These are phyloP conservation scores for Russula griseocarnosa DNA, from an alignment of 768 basidiomycete genomes.

Conservation along the genomic window DNA sequence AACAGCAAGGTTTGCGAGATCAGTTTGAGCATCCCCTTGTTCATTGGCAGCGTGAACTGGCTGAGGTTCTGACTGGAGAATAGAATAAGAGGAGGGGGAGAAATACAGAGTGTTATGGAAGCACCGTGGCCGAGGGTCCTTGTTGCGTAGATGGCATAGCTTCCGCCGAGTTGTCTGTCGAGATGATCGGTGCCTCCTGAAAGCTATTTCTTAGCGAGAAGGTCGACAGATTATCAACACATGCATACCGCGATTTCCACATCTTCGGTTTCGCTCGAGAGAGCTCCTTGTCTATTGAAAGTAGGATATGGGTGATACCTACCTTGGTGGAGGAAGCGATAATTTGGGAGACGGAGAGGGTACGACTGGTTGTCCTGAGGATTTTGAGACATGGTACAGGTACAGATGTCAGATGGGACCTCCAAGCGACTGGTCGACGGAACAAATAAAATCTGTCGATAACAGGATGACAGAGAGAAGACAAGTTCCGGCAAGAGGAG, in stretches of 20 bases:
- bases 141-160: constrained; percentile 7
- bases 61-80: constrained; percentile 2
- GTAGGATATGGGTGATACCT: constrained; percentile 27
- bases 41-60: not conserved
- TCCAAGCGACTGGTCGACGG: not conserved
- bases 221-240: not conserved
- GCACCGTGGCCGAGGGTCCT: not conserved
- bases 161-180: not conserved
- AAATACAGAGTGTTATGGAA: not conserved
- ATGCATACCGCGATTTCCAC: constrained; percentile 10
- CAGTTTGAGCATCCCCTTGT: not conserved
- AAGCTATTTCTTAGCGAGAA: not conserved
- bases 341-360: constrained; percentile 27
- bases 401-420: not conserved
- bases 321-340: constrained; percentile 27
- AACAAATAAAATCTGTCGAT: constrained; percentile 17
- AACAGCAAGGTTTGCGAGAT: constrained; percentile 10
- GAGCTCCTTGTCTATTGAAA: constrained; percentile 17
- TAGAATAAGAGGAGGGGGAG: not conserved
- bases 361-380: constrained; percentile 21
- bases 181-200: not conserved
- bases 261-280: constrained; percentile 3
- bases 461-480: constrained; percentile 17
- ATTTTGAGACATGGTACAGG: constrained; percentile 20
- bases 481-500: constrained; percentile 15